Conservation (phyloP, 371 early-diverging fungal genomes). For the Rhizopus stolonifer region DNA sequence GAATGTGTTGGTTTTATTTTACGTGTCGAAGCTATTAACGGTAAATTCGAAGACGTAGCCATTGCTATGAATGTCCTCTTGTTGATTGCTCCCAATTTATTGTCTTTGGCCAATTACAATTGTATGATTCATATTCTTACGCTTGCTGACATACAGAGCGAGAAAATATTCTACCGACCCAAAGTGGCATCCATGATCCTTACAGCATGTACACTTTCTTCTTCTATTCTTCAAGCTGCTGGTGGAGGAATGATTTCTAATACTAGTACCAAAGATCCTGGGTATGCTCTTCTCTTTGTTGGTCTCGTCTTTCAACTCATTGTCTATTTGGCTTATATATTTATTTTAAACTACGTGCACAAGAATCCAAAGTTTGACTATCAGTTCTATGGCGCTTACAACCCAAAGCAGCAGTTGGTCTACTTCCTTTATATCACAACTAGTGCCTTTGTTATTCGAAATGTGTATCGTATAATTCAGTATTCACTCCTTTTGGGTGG, state of each 20-base stretch:
- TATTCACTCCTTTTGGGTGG: background rate
- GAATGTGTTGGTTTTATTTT: conserved; percentile 6
- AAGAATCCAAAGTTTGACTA: background rate
- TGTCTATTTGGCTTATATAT: background rate
- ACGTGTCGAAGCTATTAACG: background rate
- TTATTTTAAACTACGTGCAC: background rate
- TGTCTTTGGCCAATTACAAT: conserved; percentile 5
- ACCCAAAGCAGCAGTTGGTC: conserved; percentile 4
- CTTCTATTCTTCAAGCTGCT: background rate
- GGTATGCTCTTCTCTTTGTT: background rate
- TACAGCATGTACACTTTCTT: background rate
- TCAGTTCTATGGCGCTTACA: background rate
- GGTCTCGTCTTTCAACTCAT: conserved; percentile 2
- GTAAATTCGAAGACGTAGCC: background rate
- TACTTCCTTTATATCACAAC: conserved; percentile 1
- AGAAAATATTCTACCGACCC: background rate
- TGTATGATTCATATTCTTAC: background rate
- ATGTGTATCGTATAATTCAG: conserved; percentile 3
- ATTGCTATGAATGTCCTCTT: conserved; percentile 7
- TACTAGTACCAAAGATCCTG: background rate
- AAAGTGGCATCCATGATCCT: background rate
- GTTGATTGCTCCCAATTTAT: conserved; percentile 1
- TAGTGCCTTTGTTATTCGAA: background rate
- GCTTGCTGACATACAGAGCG: background rate
- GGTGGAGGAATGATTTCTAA: conserved; percentile 1